These are phyloP conservation scores for Rhodotorula taiwanensis DNA, from an alignment of 768 basidiomycete genomes.

Conservation along the genomic window DNA sequence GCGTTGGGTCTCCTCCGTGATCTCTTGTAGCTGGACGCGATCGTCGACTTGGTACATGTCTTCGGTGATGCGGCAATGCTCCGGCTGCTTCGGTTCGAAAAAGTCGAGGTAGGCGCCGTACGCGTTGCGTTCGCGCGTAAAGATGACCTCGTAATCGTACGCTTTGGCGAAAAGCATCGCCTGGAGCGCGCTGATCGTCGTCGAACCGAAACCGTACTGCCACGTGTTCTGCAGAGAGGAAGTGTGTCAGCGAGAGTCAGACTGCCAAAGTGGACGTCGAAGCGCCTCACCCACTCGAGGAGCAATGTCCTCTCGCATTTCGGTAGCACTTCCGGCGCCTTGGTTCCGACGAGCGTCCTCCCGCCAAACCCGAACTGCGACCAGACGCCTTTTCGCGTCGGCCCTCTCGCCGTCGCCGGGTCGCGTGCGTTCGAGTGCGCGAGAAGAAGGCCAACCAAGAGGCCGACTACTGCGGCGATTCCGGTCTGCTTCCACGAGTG, in stretches of 20 bases:
- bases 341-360: neutral
- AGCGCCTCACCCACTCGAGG: constrained; percentile 5
- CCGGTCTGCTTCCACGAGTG: no score
- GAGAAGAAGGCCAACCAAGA: no score
- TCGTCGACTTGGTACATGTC: neutral
- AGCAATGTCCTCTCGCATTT: constrained; percentile 2
- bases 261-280: no score
- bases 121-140: neutral
- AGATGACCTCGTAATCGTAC: constrained; percentile 12
- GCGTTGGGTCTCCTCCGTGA: neutral
- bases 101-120: constrained; percentile 25
- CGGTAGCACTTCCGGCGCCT: neutral
- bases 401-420: no score
- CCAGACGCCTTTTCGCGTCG: no score
- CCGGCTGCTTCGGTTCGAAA: neutral
- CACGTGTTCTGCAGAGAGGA: neutral
- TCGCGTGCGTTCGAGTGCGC: no score
- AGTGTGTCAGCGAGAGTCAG: neutral
- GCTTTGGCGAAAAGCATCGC: constrained; percentile 9
- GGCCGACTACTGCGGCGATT: no score
- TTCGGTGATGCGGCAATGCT: neutral
- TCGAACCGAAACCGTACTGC: constrained; percentile 5
- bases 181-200: neutral
- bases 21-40: neutral
- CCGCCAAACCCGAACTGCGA: neutral